phyloP scores from a whole-genome alignment of 2,329 filamentous ascomycete species.

The Cladosporium oxysporum region DNA sequence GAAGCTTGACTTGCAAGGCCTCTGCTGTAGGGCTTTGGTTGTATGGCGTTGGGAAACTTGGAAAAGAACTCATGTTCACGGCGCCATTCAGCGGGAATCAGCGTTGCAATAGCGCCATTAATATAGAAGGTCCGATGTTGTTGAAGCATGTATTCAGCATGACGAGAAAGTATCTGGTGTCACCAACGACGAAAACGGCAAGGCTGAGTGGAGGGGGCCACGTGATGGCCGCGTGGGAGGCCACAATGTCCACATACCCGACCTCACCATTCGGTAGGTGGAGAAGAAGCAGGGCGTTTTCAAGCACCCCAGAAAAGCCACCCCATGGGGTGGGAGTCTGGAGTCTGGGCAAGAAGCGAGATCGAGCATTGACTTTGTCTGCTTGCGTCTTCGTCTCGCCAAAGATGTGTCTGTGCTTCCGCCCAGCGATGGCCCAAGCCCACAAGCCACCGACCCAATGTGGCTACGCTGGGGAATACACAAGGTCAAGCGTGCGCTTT shows the following conservation, averaged over 20 bases:
- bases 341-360: neutral
- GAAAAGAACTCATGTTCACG: neutral
- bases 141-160: neutral
- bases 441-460: conserved; percentile 1
- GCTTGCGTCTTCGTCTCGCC: neutral
- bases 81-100: neutral
- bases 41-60: neutral
- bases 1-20: neutral
- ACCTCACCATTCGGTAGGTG: conserved; percentile 4
- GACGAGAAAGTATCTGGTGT: neutral
- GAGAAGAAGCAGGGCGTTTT: neutral
- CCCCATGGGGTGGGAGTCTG: conserved; percentile 9
- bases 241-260: neutral
- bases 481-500: conserved; percentile 6
- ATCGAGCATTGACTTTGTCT: neutral
- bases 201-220: conserved; percentile 6
- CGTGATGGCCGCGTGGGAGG: conserved; percentile 1
- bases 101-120: neutral
- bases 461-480: conserved; percentile 4
- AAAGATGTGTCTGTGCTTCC: neutral
- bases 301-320: conserved; percentile 6
- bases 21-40: neutral
- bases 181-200: neutral
- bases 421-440: neutral
- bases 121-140: neutral